Conservation (phyloP, 2,329 filamentous ascomycete species). For the Dendrostoma leiphaemia region DNA sequence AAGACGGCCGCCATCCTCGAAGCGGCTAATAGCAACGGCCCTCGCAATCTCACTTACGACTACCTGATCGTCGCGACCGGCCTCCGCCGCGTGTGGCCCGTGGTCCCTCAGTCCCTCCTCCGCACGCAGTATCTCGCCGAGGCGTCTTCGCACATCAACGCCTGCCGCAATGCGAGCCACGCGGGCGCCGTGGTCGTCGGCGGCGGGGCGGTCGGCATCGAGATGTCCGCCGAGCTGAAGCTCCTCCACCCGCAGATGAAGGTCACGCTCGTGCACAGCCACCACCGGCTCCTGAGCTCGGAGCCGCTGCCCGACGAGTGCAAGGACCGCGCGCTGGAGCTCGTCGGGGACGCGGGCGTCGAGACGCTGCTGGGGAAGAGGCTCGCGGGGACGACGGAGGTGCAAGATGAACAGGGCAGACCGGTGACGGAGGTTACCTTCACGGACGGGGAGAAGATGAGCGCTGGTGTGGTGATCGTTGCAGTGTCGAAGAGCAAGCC, state of each 20-base stretch:
- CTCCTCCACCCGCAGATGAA: slow-evolving; percentile 59
- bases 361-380: slow-evolving; percentile 62
- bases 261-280: slow-evolving; percentile 75
- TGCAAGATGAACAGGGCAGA: slow-evolving; percentile 42
- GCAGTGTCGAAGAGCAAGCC: slow-evolving; percentile 64
- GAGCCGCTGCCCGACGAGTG: slow-evolving; percentile 70
- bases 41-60: slow-evolving; percentile 59
- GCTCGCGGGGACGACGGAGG: slow-evolving; percentile 46
- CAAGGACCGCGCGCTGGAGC: slow-evolving; percentile 58
- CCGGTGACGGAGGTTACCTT: slow-evolving; percentile 51
- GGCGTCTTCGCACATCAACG: slow-evolving; percentile 56
- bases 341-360: slow-evolving; percentile 62
- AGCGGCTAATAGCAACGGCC: slow-evolving; percentile 40
- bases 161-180: slow-evolving; percentile 48
- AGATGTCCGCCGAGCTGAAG: slow-evolving; percentile 80
- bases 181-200: slow-evolving; percentile 74
- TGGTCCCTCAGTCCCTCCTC: slow-evolving; percentile 65
- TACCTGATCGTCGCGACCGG: slow-evolving; percentile 74
- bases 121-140: slow-evolving; percentile 64
- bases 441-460: slow-evolving; percentile 56
- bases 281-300: slow-evolving; percentile 66
- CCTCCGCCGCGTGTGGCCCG: slow-evolving; percentile 67
- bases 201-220: slow-evolving; percentile 72
- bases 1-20: slow-evolving; percentile 60
- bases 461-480: slow-evolving; percentile 65